phyloP scores from a whole-genome alignment of 1,139 yeast genomes.

The Hanseniaspora gamundiae region DNA sequence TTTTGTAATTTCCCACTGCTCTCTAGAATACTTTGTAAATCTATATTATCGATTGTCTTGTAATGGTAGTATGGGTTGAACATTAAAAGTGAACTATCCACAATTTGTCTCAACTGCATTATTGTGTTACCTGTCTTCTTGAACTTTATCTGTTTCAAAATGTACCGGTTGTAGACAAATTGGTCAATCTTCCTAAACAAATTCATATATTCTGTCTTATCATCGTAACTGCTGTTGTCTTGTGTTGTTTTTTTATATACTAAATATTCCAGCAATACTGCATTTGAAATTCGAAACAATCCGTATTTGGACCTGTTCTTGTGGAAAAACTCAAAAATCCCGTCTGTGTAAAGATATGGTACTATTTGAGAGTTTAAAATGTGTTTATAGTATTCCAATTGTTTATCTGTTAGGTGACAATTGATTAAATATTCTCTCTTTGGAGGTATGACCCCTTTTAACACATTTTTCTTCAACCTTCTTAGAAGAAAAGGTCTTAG shows the following conservation, averaged over 20 bases:
- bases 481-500: constrained; percentile 78
- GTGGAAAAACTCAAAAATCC: constrained; percentile 32
- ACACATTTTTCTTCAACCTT: constrained; percentile 63
- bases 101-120: constrained; percentile 75
- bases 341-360: constrained; percentile 31
- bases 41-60: constrained; percentile 24
- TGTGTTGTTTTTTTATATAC: constrained; percentile 2
- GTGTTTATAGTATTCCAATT: constrained; percentile 49
- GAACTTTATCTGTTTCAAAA: constrained; percentile 25
- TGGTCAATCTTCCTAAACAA: constrained; percentile 16
- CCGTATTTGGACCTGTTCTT: constrained; percentile 18
- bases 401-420: constrained; percentile 52
- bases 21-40: constrained; percentile 28
- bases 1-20: constrained; percentile 64
- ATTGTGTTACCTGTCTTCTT: constrained; percentile 51
- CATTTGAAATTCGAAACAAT: neutral
- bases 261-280: constrained; percentile 1
- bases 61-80: constrained; percentile 60
- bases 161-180: constrained; percentile 15
- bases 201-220: neutral
- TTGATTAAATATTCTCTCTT: constrained; percentile 81
- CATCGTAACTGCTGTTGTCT: neutral
- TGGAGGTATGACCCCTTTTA: constrained; percentile 50
- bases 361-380: constrained; percentile 40
- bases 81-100: constrained; percentile 75